Base-by-base conservation (phyloP, 495 filamentous ascomycete species). In the Haplographium delicatum region DNA sequence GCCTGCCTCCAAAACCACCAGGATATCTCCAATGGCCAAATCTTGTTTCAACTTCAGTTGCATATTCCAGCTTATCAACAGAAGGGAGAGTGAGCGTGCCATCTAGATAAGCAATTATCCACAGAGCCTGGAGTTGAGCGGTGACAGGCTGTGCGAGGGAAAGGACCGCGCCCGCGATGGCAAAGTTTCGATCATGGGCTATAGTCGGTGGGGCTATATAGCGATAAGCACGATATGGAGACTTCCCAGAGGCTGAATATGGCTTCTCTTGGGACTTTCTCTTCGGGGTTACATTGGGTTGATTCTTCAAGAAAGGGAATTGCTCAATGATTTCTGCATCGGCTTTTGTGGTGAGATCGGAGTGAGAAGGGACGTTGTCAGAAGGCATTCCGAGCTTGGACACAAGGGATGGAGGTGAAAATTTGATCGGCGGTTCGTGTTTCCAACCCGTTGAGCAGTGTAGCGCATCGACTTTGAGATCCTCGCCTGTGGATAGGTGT, bases 401-500 rank as follows among this genome's bases (percentile, higher is more conserved):
- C 22, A 61, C 54, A 37, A 62, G 54, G 42, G 58, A 65, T 39
- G 72, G 72, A 0, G 84, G 81, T 0, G 80, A 60, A 63, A 89
- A 84, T 30, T 77, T 76, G 47, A 91, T 72, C 5, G 76, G 72
- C 1, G 85, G 78, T 1, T 69, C 71, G 39, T 79, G 74, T 56
- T 81, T 78, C 80, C 85, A 89, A 19, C 83, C 84, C 0, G 82
- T 89, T 24, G 74, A 74, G 58, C 78, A 85, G 51, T 88, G 74
- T n/a, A 94, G 66, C 4, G 74, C 73, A 40, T 87, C 85, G 1
- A 80, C 74, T 4, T 68, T 54, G 7, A 89, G 62, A 3, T 65
- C 60, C 13, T 75, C 71, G 13, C 79, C 80, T 31, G 77, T 71
- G 1, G 72, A 71, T 18, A 89, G 70, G 51, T 80, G 72, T 1